Base-by-base conservation (phyloP, 345 rosid species). In the Sonneratia caseolaris region DNA sequence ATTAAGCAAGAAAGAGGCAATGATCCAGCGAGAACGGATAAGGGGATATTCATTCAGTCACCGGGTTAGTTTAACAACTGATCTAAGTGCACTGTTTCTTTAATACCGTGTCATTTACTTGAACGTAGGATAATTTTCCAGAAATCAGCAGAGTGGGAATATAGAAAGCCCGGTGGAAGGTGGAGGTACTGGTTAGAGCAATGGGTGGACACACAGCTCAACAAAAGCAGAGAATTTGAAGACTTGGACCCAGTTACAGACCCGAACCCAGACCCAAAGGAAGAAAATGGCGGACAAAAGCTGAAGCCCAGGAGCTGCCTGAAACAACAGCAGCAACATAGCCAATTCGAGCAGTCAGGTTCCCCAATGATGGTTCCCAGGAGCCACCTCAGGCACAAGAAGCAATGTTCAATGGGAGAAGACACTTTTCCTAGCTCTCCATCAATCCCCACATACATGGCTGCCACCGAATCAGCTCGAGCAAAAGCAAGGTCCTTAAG, bases 171-270 rank as follows among this genome's bases (percentile, higher is more conserved):
- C 7, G 84, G 75, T 75, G 95, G 92, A 53, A 83, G 91, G 68
- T 88, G 89, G 88, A 88, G 87, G 83, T 85, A 89, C 72, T 93
- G 98, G 97, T 75, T 91, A 78, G 97, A 88, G 45, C 85, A 89
- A 72, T 89, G 98, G 97, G 94, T 89, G 74, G 96, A 86, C 57
- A 86, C 90, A 1, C 98, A 91, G 79, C 72, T 87, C 14, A 45
- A 79, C 19, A 91, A 86, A 76, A 88, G 94, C 78, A 88, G 84
- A 72, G 96, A 91, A 49, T 81, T 87, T 9, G 97, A 93, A 86
- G 94, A 88, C 82, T 80, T 89, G 71, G 91, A 91, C 86, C 73
- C 89, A 15, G 67, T 78, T 62, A 66, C 77, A 71, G 78, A 84
- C 40, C 75, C 87, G 18, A 80, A 75, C 55, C 73, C 74, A 71